These are phyloP conservation scores for Mortierella sp. DNA, from an alignment of 371 early-diverging fungal species.

Conservation along the genomic window DNA sequence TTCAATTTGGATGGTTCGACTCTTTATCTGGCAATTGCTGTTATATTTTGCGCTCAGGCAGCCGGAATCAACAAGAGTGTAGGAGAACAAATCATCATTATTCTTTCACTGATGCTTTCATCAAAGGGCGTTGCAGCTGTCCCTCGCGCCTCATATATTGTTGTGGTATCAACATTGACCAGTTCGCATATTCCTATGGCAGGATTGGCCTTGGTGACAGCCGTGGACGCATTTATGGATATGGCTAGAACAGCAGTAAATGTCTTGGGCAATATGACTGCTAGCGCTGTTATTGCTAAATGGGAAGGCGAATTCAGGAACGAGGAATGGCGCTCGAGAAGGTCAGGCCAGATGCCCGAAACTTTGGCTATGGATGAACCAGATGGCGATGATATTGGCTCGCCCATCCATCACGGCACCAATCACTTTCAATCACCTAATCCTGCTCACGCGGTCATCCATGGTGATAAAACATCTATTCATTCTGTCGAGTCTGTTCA, in stretches of 20 bases:
- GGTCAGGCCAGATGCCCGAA: conserved; percentile 21
- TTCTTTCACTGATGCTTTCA: conserved; percentile 78
- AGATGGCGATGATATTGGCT: conserved; percentile 1
- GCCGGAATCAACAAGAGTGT: conserved; percentile 66
- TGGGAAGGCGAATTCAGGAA: conserved; percentile 79
- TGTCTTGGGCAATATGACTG: conserved; percentile 78
- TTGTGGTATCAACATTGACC: conserved; percentile 65
- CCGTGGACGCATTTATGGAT: conserved; percentile 82
- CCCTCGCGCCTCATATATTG: conserved; percentile 77
- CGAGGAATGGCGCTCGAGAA: conserved; percentile 45
- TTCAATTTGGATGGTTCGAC: conserved; percentile 87
- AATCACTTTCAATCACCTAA: neutral
- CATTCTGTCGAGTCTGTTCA: conserved; percentile 26
- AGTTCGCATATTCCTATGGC: conserved; percentile 67
- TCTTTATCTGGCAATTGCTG: conserved; percentile 74
- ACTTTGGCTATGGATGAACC: conserved; percentile 26
- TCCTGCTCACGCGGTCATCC: neutral
- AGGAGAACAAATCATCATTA: conserved; percentile 73
- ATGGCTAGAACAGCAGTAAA: conserved; percentile 82
- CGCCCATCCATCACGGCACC: neutral
- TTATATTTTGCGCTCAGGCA: conserved; percentile 77
- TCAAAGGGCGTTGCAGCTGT: conserved; percentile 86
- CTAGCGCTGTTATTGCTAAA: conserved; percentile 72
- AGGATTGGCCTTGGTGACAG: conserved; percentile 69
- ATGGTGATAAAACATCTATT: conserved; percentile 13